Evolutionary conservation across 305 asterid genomes (phyloP), one percentile per base, ranked within the genome.

Genomic region (Fraxinus sp.): DNA sequence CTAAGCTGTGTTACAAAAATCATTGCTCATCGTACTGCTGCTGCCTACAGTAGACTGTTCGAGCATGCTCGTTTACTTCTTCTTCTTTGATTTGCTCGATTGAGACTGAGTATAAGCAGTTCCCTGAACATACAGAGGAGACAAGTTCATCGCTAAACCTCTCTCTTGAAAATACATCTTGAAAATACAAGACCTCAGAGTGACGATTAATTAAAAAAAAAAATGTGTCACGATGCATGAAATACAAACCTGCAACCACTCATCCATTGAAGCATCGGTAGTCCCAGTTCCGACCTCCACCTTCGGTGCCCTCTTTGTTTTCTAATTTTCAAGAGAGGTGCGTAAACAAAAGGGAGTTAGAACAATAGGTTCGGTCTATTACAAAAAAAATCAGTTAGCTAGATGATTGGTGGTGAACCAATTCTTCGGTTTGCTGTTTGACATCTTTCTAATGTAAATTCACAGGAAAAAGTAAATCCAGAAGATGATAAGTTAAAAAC

Each of bases 231-330:
- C 62, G 76, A 39, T 80, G 64, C 4, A 36, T 22, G 76, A 33
- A 39, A 77, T n/a, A 88, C 97, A 79, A 83, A 95, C 99, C 99
- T 96, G 89, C 89, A 96, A 86, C 99, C 99, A 96, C 86, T 96
- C 99, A 77, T 94, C 98, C 91, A 87, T 88, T 30, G 94, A 88
- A 82, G 94, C 92, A 90, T 94, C 97, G 73, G 93, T 93, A 79
- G 98, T 91, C 71, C 89, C 91, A 16, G 99, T 96, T 87, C 99
- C 99, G 86, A 94, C 94, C 87, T 96, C 99, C 83, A 94, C 98
- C 90, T 96, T 96, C 49, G 98, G 91, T 9, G 97, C 90, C 89
- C 91, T 94, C 92, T 96, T 96, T 73, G 95, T 89, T 91, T 94
- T 96, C 99, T 96, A 83, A 26, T 71, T 78, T 82, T 30, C 39